Conservation (phyloP, 768 basidiomycete genomes). For the Trichaptum fuscoviolaceum region DNA sequence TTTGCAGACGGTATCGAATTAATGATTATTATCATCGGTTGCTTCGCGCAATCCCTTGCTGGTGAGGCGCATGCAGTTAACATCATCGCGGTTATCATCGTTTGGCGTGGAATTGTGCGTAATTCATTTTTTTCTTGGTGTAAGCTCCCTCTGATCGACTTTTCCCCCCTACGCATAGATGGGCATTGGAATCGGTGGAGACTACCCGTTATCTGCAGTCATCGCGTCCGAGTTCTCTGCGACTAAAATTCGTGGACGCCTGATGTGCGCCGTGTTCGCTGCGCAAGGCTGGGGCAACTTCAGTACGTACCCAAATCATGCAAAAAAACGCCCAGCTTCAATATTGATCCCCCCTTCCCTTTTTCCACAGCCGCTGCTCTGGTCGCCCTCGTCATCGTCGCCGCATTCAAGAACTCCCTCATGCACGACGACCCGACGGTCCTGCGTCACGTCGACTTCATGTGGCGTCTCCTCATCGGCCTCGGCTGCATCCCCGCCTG, state of each 20-base stretch:
- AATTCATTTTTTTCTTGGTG: constrained; percentile 24
- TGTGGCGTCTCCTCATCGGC: constrained; percentile 87
- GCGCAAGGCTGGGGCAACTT: constrained; percentile 87
- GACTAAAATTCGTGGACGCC: constrained; percentile 68
- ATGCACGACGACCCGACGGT: constrained; percentile 39
- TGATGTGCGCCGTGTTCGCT: constrained; percentile 89
- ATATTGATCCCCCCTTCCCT: constrained; percentile 3
- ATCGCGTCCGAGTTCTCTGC: constrained; percentile 89
- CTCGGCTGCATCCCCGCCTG: constrained; percentile 78
- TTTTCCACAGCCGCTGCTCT: constrained; percentile 50
- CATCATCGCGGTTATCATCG: constrained; percentile 71
- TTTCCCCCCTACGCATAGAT: constrained; percentile 32
- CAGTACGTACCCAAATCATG: constrained; percentile 29
- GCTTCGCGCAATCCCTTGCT: constrained; percentile 75
- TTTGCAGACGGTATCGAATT: constrained; percentile 61
- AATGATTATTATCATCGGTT: constrained; percentile 76
- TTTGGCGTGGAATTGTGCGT: constrained; percentile 75
- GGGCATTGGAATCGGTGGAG: constrained; percentile 85
- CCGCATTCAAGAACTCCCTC: constrained; percentile 62
- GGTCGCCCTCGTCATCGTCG: constrained; percentile 55
- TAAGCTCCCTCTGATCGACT: background rate
- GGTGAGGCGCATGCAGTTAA: constrained; percentile 60
- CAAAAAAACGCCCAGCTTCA: constrained; percentile 5
- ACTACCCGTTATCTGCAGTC: constrained; percentile 81
- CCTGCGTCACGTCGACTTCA: constrained; percentile 56